Conservation (phyloP, 352 stramenopile genomes). For the Phytopythium vexans region DNA sequence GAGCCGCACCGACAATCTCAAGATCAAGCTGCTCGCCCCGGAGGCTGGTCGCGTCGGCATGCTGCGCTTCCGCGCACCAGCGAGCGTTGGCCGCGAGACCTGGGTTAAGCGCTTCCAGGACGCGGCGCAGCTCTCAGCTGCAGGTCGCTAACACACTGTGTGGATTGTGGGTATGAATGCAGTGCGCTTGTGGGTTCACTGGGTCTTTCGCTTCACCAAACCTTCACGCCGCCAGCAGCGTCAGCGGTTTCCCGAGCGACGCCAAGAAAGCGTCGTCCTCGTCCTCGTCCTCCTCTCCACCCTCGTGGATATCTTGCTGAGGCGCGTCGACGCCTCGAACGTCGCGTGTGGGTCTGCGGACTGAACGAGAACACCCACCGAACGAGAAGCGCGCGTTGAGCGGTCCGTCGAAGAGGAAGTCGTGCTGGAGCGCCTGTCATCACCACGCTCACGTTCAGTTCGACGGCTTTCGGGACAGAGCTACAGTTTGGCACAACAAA, state of each 20-base stretch:
- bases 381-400: slow-evolving; percentile 16
- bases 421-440: slow-evolving; percentile 31
- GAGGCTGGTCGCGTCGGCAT: slow-evolving; percentile 48
- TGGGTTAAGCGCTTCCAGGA: slow-evolving; percentile 81
- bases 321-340: background rate
- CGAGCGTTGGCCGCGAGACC: slow-evolving; percentile 66
- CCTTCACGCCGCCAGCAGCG: slow-evolving; percentile 2
- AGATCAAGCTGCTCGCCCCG: slow-evolving; percentile 74
- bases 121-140: slow-evolving; percentile 46
- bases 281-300: slow-evolving; percentile 4
- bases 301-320: background rate
- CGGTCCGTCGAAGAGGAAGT: slow-evolving; percentile 43
- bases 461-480: background rate
- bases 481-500: slow-evolving; percentile 1
- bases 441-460: slow-evolving; percentile 1
- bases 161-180: background rate
- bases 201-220: slow-evolving; percentile 3
- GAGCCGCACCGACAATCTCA: slow-evolving; percentile 74
- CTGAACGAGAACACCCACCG: background rate
- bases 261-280: slow-evolving; percentile 21
- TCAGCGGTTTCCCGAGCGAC: slow-evolving; percentile 32
- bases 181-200: slow-evolving; percentile 1
- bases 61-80: slow-evolving; percentile 69
- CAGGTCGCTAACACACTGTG: slow-evolving; percentile 7
- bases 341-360: background rate